Percentiles rank a stretch among this genome's conserved stretches.
Conservation (phyloP, 768 basidiomycete species). For the Podaxis sp. region DNA sequence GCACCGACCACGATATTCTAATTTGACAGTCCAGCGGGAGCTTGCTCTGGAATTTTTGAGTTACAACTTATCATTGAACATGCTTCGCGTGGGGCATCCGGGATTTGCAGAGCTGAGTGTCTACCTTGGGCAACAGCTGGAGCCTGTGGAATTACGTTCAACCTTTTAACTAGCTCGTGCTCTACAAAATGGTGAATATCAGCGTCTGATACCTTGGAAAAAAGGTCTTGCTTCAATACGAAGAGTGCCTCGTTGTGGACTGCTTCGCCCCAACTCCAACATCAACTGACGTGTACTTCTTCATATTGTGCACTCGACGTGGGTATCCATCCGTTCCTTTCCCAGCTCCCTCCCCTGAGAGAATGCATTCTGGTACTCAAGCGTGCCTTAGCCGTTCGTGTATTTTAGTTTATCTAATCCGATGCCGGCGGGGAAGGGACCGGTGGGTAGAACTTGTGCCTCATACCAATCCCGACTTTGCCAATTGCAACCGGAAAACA, state of each 20-base stretch:
- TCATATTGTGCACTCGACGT: not conserved
- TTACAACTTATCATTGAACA: not conserved
- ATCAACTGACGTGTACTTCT: not conserved
- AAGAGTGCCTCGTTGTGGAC: not conserved
- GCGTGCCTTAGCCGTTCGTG: not conserved
- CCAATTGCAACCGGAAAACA: no score
- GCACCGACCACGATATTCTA: no score
- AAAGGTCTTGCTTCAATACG: not conserved
- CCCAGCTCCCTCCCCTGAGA: not conserved
- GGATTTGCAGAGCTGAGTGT: no score
- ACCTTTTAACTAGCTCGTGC: not conserved
- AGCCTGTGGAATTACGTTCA: not conserved
- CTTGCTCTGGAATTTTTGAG: not conserved
- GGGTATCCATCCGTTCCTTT: not conserved
- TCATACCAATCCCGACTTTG: not conserved
- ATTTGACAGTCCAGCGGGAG: not conserved
- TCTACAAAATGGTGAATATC: not conserved
- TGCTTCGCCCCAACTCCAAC: not conserved
- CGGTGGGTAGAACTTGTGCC: not conserved
- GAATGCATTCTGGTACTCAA: not conserved
- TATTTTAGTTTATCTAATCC: not conserved
- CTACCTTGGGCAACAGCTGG: no score
- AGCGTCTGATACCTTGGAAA: not conserved
- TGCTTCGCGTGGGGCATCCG: not conserved
- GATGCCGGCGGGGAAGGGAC: not conserved